These are phyloP conservation scores for Fusarium sulawesiense DNA, from an alignment of 2,329 filamentous ascomycete genomes.

Conservation along the genomic window DNA sequence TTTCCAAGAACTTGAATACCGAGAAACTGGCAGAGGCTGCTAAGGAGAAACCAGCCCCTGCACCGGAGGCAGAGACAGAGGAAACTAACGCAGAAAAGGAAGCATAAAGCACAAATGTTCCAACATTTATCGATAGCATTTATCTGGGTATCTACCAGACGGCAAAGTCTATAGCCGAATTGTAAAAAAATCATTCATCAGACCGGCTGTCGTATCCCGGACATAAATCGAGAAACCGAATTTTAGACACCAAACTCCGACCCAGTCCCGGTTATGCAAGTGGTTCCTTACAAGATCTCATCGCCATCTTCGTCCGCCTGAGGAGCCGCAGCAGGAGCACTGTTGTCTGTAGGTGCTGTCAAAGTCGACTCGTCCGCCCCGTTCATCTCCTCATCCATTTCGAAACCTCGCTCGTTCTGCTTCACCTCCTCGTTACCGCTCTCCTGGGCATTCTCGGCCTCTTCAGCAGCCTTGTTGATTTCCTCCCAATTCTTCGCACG, in stretches of 20 bases:
- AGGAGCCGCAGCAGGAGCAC: constrained; percentile 11
- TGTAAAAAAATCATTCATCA: constrained; percentile 34
- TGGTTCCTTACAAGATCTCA: constrained; percentile 47
- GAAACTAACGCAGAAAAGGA: background rate
- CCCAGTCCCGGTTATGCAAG: constrained; percentile 17
- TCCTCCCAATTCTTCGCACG: constrained; percentile 69
- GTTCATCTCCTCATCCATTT: constrained; percentile 54
- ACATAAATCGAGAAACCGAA: constrained; percentile 28
- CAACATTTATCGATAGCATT: constrained; percentile 36
- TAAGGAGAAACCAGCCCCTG: background rate
- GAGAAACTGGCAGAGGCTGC: background rate
- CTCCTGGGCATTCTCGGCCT: constrained; percentile 1
- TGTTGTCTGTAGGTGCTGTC: background rate
- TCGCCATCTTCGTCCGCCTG: constrained; percentile 49
- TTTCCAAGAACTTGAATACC: constrained; percentile 23
- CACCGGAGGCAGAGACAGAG: background rate
- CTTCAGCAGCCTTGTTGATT: constrained; percentile 59
- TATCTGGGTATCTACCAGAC: constrained; percentile 41
- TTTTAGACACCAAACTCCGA: constrained; percentile 48
- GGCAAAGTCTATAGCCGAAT: constrained; percentile 33
- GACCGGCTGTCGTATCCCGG: constrained; percentile 25
- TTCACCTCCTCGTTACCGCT: constrained; percentile 32
- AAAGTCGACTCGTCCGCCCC: constrained; percentile 28
- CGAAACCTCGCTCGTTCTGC: constrained; percentile 42
- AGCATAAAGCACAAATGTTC: background rate